Conservation (phyloP, 2,329 filamentous ascomycete species). For the Pezicula carpinea region DNA sequence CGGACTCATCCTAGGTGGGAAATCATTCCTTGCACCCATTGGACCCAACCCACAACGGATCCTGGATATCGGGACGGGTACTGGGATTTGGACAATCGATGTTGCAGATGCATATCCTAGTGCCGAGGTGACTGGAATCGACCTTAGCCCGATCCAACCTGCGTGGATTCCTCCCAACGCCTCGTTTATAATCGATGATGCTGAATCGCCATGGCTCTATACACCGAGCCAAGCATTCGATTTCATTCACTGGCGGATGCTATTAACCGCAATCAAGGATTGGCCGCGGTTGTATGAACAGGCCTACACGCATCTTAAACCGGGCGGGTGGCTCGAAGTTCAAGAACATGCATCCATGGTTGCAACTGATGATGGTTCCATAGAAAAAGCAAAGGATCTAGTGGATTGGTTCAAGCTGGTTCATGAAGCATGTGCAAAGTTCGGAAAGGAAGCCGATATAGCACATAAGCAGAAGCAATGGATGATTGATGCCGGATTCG, state of each 20-base stretch:
- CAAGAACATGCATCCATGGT: conserved; percentile 7
- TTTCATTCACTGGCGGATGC: conserved; percentile 27
- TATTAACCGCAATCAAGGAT: conserved; percentile 3
- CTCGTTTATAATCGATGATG: conserved; percentile 60
- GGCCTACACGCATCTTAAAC: conserved; percentile 7
- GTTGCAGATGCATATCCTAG: conserved; percentile 46
- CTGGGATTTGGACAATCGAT: conserved; percentile 36
- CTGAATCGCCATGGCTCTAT: conserved; percentile 41
- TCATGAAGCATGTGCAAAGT: conserved; percentile 3
- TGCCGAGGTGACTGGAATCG: conserved; percentile 47
- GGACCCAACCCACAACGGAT: conserved; percentile 16
- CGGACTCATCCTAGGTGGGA: conserved; percentile 19
- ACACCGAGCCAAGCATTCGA: conserved; percentile 29
- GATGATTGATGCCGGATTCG: conserved; percentile 34
- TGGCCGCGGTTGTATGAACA: conserved; percentile 6
- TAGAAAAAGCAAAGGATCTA: conserved; percentile 4
- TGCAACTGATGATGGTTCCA: conserved; percentile 8
- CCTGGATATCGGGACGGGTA: conserved; percentile 37
- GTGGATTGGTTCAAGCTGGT: conserved; percentile 6
- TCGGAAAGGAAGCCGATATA: conserved; percentile 6
- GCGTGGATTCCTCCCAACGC: conserved; percentile 52
- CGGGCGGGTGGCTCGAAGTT: conserved; percentile 9
- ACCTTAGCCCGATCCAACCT: conserved; percentile 64
- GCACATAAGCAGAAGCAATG: conserved; percentile 8
- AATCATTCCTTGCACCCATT: conserved; percentile 14